Conservation (phyloP, 805 yeast genomes). For the Diddensiella caesifluorescens region DNA sequence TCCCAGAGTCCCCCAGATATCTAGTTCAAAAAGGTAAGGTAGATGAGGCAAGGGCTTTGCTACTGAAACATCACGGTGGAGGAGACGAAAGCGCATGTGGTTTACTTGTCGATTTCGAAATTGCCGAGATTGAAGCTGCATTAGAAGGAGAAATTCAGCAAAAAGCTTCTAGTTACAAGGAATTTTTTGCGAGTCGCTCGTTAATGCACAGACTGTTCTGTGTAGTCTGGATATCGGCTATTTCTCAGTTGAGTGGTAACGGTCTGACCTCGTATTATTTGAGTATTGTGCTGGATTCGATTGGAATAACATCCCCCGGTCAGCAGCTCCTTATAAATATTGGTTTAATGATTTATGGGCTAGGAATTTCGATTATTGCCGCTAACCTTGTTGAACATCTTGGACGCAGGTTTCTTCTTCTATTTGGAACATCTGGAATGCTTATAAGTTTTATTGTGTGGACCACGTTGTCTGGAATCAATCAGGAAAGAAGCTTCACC, state of each 20-base stretch:
- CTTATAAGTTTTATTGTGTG: conserved; percentile 29
- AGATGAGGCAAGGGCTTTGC: conserved; percentile 37
- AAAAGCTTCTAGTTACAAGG: conserved; percentile 4
- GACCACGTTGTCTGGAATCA: conserved; percentile 21
- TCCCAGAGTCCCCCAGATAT: conserved; percentile 86
- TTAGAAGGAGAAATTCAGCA: conserved; percentile 8
- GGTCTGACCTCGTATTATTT: conserved; percentile 37
- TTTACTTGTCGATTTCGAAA: conserved; percentile 12
- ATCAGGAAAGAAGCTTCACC: conserved; percentile 7
- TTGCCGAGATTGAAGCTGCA: conserved; percentile 17
- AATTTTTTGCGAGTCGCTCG: conserved; percentile 11
- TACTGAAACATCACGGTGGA: conserved; percentile 14
- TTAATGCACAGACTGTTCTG: conserved; percentile 11
- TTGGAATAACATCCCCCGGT: conserved; percentile 42
- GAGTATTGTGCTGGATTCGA: conserved; percentile 45
- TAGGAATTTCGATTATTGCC: conserved; percentile 8
- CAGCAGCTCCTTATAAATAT: conserved; percentile 17
- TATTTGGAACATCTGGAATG: conserved; percentile 13
- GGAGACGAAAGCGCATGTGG: conserved; percentile 11
- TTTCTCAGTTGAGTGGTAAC: conserved; percentile 16
- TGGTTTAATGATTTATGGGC: conserved; percentile 12
- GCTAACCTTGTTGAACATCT: conserved; percentile 11
- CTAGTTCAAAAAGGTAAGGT: conserved; percentile 60
- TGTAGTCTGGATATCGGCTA: conserved; percentile 7
- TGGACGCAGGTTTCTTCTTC: conserved; percentile 11